Evolutionary conservation across 2,329 filamentous ascomycete genomes (phyloP).

Genomic region (Talaromyces sp.): DNA sequence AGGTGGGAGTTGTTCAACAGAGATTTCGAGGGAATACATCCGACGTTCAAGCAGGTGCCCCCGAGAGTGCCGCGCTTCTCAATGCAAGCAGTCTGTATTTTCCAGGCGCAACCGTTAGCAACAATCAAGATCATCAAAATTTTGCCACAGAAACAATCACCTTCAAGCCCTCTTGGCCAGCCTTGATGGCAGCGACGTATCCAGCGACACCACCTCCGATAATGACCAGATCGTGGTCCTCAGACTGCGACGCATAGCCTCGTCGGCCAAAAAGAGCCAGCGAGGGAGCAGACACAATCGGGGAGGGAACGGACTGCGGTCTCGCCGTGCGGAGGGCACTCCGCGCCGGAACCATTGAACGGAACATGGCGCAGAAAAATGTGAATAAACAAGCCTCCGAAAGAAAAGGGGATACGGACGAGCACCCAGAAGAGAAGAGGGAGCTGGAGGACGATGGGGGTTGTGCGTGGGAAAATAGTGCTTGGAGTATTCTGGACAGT

Average conservation of each 20-base stretch:
- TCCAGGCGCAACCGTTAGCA: not conserved
- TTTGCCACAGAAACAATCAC: conserved; percentile 41
- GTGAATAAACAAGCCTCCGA: conserved; percentile 1
- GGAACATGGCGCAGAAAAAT: conserved; percentile 42
- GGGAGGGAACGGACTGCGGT: conserved; percentile 29
- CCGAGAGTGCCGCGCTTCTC: conserved; percentile 95
- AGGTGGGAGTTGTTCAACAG: conserved; percentile 99
- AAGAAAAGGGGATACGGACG: not conserved
- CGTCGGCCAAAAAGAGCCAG: conserved; percentile 48
- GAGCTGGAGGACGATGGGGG: not conserved
- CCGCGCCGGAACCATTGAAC: conserved; percentile 46
- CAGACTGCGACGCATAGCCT: conserved; percentile 45
- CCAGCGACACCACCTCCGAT: conserved; percentile 97
- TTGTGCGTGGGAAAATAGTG: not conserved
- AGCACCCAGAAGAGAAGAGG: not conserved
- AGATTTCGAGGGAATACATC: conserved; percentile 98
- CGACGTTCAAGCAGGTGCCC: conserved; percentile 96
- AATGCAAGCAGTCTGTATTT: conserved; percentile 77
- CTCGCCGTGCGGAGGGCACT: conserved; percentile 32
- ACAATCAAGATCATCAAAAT: not conserved
- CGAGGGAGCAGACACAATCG: conserved; percentile 29
- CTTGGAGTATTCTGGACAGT: conserved; percentile 5
- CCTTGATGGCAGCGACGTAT: conserved; percentile 98
- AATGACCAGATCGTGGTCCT: conserved; percentile 90
- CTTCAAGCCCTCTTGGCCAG: conserved; percentile 94